Base-by-base conservation (phyloP, 352 stramenopile genomes). In the Pilasporangium apinafurcum region DNA sequence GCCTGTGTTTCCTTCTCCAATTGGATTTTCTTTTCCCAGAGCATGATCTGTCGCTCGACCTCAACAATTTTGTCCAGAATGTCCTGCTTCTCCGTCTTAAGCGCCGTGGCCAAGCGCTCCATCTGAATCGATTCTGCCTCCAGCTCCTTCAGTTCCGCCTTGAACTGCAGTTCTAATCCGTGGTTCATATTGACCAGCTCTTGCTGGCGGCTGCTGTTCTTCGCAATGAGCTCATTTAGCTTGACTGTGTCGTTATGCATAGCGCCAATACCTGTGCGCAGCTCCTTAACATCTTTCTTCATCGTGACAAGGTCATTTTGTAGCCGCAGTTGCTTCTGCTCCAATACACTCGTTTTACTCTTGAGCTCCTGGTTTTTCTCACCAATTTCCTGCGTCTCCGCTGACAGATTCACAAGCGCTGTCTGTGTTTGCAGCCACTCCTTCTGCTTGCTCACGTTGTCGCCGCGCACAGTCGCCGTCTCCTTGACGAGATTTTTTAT, bases 1-100 rank as follows among this genome's bases (percentile, higher is more conserved):
- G 81, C 86, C 56, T 98, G 88, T 0, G 94, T 98, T 61, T 98
- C 92, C 45, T 97, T 96, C 56, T 98, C 95, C 1, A 98, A 59
- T 59, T 97, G 80, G 52, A 98, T 98, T 61, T 98, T 98, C 68
- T 97, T 97, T 58, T 98, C 92, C 93, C 90, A 98, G 5, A 97
- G 60, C 73, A 96, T 87, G 53, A 97, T 78, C 44, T 98, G 86
- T 21, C 86, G 70, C 66, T 98, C 93, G 6, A 81, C 67, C 39
- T 98, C 88, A 31, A 96, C 66, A 26, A 97, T 96, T 24, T 93
- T 73, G 35, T 94, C 75, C 4, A 97, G 49, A 3, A 97, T 58
- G 8, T 88, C 74, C 22, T 88, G 68, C 46, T 96, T 97, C 24
- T 86, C 85, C 16, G 68, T 57, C 28, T 93, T 87, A 6, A 96